Conservation (phyloP, 768 basidiomycete species). For the Phallus indusiatus region DNA sequence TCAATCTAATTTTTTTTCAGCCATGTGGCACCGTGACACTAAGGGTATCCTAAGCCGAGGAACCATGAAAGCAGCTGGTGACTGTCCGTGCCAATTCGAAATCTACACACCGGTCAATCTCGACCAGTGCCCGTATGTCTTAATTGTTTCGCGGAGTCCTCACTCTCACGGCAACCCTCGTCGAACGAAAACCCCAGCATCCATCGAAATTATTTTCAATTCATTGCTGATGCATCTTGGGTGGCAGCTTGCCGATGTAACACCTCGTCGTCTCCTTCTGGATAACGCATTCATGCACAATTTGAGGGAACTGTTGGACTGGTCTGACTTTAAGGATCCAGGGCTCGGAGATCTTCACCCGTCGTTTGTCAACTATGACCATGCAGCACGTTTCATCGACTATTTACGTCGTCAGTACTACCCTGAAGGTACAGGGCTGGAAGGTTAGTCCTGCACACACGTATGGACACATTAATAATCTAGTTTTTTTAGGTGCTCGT, state of each 20-base stretch:
- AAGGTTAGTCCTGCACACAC: conserved; percentile 15
- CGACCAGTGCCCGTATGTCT: conserved; percentile 5
- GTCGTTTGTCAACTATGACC: conserved; percentile 17
- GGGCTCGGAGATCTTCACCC: conserved; percentile 13
- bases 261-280: conserved; percentile 16
- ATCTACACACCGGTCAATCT: conserved; percentile 10
- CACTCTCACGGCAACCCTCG: conserved; percentile 2
- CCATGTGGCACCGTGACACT: conserved; percentile 16
- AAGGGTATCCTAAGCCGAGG: conserved; percentile 14
- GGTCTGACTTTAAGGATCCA: conserved; percentile 9
- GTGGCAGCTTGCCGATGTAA: conserved; percentile 22
- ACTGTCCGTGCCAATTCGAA: neutral
- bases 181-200: conserved; percentile 8
- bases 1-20: too few species aligned
- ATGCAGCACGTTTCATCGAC: conserved; percentile 16
- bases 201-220: conserved; percentile 9
- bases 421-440: conserved; percentile 18
- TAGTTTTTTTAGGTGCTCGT: conserved; percentile 8
- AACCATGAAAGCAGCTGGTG: neutral
- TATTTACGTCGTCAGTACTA: conserved; percentile 11
- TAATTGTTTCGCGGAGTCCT: conserved; percentile 11
- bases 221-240: conserved; percentile 13
- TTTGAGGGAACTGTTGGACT: conserved; percentile 13
- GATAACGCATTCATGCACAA: conserved; percentile 17
- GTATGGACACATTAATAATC: neutral